Conservation (phyloP, 1,284 basidiomycete genomes). For the Malassezia nana region DNA sequence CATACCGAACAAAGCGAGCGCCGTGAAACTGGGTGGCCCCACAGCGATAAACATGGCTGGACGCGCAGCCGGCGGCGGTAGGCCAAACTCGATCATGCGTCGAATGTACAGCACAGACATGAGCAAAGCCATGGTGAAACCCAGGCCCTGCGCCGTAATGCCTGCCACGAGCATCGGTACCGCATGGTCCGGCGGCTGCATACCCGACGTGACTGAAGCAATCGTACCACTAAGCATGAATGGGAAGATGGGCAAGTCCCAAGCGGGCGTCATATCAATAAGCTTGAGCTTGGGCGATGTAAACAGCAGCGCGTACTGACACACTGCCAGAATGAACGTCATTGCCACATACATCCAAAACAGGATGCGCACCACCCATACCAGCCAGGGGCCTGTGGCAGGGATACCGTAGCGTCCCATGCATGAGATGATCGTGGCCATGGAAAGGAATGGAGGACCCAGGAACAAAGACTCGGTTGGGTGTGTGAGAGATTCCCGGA, state of each 20-base stretch:
- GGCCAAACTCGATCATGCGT: conserved; percentile 20
- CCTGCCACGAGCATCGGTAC: conserved; percentile 19
- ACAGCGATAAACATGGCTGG: conserved; percentile 22
- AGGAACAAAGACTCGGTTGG: not conserved
- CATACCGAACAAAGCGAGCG: conserved; percentile 20
- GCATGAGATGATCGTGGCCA: not conserved
- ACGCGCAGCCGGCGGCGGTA: conserved; percentile 11
- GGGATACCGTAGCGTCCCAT: not conserved
- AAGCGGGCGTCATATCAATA: conserved; percentile 21
- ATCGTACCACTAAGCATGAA: conserved; percentile 25
- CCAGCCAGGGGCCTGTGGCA: not conserved
- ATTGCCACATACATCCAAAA: not conserved
- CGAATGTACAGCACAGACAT: conserved; percentile 21
- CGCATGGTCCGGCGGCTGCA: conserved; percentile 2
- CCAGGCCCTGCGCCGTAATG: conserved; percentile 20
- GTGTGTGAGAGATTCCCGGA: not conserved
- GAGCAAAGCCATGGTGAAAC: conserved; percentile 18
- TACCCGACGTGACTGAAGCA: conserved; percentile 5
- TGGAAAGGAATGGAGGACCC: not conserved
- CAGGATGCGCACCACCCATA: not conserved
- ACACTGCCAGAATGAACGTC: not conserved
- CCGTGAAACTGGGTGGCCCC: conserved; percentile 25
- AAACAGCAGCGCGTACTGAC: not conserved
- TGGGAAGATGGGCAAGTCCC: conserved; percentile 26
- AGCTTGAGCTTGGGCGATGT: conserved; percentile 11